phyloP scores from a whole-genome alignment of 1,139 yeast genomes.

The Chernovozyma sophiae-reginae region DNA sequence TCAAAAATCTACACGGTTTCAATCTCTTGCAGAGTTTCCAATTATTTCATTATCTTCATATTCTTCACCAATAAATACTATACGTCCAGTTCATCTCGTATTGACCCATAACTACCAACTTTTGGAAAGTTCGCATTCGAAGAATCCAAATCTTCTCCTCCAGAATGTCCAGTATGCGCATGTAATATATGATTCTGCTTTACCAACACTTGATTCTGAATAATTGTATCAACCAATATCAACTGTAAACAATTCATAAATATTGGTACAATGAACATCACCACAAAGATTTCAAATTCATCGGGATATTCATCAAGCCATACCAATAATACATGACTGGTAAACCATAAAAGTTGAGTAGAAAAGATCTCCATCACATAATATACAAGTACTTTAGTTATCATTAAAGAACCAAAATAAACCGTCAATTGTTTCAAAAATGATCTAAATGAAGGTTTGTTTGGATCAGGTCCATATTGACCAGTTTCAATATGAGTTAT shows the following conservation, averaged over 20 bases:
- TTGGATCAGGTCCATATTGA: constrained; percentile 59
- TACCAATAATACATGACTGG: constrained; percentile 48
- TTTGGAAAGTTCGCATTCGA: background rate
- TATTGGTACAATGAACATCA: constrained; percentile 77
- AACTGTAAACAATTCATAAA: constrained; percentile 85
- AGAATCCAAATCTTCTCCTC: background rate
- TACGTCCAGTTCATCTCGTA: too few species aligned
- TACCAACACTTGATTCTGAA: constrained; percentile 46
- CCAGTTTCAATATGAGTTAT: constrained; percentile 69
- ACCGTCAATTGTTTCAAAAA: constrained; percentile 71
- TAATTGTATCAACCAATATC: constrained; percentile 80
- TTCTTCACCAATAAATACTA: too few species aligned
- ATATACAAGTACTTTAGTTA: constrained; percentile 54
- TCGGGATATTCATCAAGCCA: constrained; percentile 79
- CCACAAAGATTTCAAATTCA: constrained; percentile 76
- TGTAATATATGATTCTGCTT: constrained; percentile 1
- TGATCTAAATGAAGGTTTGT: constrained; percentile 61
- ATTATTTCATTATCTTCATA: too few species aligned
- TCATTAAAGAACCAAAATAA: constrained; percentile 60
- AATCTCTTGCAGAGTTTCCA: too few species aligned
- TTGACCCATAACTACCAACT: background rate
- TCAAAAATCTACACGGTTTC: too few species aligned
- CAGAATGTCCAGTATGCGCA: background rate
- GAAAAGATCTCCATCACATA: constrained; percentile 39
- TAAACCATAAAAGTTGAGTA: constrained; percentile 39